Base-by-base conservation (phyloP, 2,329 filamentous ascomycete species). In the Gaeumannomyces tritici region DNA sequence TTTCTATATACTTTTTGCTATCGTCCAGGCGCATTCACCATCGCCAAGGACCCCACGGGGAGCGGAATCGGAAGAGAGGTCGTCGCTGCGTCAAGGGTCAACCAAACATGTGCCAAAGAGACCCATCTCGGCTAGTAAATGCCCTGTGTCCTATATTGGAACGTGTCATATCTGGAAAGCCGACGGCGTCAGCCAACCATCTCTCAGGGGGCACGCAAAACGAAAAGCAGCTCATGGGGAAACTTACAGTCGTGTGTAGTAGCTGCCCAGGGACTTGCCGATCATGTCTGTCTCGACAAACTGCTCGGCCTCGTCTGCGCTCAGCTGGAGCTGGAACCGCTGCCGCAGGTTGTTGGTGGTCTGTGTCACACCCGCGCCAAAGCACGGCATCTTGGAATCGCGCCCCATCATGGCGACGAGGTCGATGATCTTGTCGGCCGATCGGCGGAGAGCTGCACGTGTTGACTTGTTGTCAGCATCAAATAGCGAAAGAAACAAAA, bases 61-160 rank as follows among this genome's bases (percentile, higher is more conserved):
- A 51, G 42, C 8, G n/a, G 42, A 21, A 9, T 11, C 8, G n/a
- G 18, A 51, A n/a, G 21, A 51, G 42, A n/a, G 21, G 24, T 51
- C 42, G 42, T n/a, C 42, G 24, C 42, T n/a, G 24, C 42, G 42
- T 51, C 42, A 21, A 24, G 9, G 18, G 8, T 9, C n/a, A 9
- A 9, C 42, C 18, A 51, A 21, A 11, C 6, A 51, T 51, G 8
- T 7, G 2, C 18, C 42, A 51, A 51, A 51, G 42, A 51, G 42
- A 51, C 42, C n/a, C 8, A n/a, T n/a, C 15, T 9, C n/a, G 26
- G 31, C 57, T 59, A 93, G 75, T 93, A 93, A 75, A 93, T 93
- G 68, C 90, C 90, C 75, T 93, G 90, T 47, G 90, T 93, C 70
- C 90, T 85, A 76, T 93, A 93, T 78, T 93, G 90, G 78, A 92